These are phyloP conservation scores for Globisporangium cystogenes DNA, from an alignment of 352 stramenopile genomes.

Conservation along the genomic window DNA sequence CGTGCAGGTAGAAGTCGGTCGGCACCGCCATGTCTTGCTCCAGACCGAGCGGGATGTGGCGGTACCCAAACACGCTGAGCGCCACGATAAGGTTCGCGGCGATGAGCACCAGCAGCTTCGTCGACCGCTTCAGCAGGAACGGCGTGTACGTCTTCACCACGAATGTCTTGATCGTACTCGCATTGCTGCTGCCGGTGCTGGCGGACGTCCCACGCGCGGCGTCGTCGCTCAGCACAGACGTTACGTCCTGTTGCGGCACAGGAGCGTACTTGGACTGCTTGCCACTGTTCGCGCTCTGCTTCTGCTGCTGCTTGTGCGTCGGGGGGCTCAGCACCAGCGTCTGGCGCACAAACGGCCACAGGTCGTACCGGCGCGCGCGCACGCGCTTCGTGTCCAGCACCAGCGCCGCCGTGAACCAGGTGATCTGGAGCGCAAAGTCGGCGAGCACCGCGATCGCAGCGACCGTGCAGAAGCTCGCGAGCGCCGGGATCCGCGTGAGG, in stretches of 20 bases:
- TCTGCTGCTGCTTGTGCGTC: slow-evolving; percentile 16
- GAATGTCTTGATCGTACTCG: slow-evolving; percentile 47
- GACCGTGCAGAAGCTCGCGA: slow-evolving; percentile 85
- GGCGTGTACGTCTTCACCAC: slow-evolving; percentile 64
- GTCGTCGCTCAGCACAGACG: background rate
- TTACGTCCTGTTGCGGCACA: background rate
- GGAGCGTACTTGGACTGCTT: background rate
- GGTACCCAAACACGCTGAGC: slow-evolving; percentile 51
- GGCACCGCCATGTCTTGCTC: slow-evolving; percentile 87
- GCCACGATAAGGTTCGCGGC: slow-evolving; percentile 20
- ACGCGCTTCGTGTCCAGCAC: slow-evolving; percentile 69
- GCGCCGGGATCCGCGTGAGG: slow-evolving; percentile 82
- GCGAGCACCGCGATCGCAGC: slow-evolving; percentile 73
- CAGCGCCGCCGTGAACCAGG: slow-evolving; percentile 83
- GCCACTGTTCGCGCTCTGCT: background rate
- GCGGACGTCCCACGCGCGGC: background rate
- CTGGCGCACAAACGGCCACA: slow-evolving; percentile 62
- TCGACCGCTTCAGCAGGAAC: slow-evolving; percentile 49
- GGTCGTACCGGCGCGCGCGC: slow-evolving; percentile 58
- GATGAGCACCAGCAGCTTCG: slow-evolving; percentile 56
- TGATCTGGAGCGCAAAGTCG: slow-evolving; percentile 83
- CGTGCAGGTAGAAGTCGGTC: slow-evolving; percentile 85
- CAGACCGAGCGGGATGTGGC: slow-evolving; percentile 73
- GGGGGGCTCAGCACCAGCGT: slow-evolving; percentile 33
- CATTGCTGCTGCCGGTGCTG: slow-evolving; percentile 2